Conservation (phyloP, 73 alveolate species). For the Paramecium primaurelia region DNA sequence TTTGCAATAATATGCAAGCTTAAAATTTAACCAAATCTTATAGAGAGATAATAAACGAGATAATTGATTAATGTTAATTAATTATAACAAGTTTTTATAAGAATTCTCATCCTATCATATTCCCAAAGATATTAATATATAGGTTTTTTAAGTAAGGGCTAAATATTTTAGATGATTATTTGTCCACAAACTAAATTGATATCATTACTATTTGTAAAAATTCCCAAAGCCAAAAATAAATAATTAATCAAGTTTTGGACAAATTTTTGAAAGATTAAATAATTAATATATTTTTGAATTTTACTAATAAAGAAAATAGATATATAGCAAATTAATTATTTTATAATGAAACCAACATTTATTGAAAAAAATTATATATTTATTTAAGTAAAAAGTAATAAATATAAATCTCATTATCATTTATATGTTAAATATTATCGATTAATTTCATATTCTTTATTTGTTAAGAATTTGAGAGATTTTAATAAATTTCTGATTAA, state of each 20-base stretch:
- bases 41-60: background rate
- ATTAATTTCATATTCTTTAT: too few relatives aligned
- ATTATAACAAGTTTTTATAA: background rate
- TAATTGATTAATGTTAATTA: background rate
- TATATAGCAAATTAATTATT: background rate
- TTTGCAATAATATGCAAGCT: background rate
- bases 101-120: background rate
- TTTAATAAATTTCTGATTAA: too few relatives aligned
- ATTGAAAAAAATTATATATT: background rate
- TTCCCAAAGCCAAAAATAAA: background rate
- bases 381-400: too few relatives aligned
- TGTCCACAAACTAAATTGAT: background rate
- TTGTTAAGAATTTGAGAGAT: too few relatives aligned
- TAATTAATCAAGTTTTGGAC: background rate
- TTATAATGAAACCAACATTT: background rate
- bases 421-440: too few relatives aligned
- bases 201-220: background rate
- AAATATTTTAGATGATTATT: background rate
- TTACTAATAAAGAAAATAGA: background rate
- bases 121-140: background rate
- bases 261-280: background rate
- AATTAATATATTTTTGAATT: background rate
- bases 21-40: background rate
- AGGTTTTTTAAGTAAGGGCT: background rate
- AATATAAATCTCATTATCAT: too few relatives aligned